A percentile compares a stretch with the other conserved stretches of the same genome.
Evolutionary conservation across 495 filamentous ascomycete genomes (phyloP).

Genomic region (Penicillium coffeae): DNA sequence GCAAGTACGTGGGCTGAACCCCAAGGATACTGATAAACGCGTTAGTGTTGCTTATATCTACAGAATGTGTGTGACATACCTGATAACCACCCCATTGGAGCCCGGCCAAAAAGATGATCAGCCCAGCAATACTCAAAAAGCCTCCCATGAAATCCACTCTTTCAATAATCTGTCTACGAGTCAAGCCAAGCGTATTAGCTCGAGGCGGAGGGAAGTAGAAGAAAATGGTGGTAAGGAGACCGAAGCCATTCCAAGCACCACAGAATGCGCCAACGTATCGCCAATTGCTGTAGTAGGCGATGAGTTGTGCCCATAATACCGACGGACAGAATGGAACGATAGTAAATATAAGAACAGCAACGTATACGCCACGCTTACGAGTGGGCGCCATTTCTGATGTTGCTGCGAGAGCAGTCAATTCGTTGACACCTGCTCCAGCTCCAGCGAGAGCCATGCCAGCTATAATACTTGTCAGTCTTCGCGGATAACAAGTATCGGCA

Average conservation of each 20-base stretch:
- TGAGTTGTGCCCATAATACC: constrained; percentile 67
- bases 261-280: constrained; percentile 61
- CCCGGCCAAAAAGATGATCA: constrained; percentile 63
- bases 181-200: constrained; percentile 49
- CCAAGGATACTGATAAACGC: constrained; percentile 50
- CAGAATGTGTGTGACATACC: constrained; percentile 21
- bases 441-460: constrained; percentile 60
- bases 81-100: constrained; percentile 68
- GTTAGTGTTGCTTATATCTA: background rate
- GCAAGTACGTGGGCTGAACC: constrained; percentile 54
- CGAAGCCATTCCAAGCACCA: constrained; percentile 58
- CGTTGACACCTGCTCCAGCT: constrained; percentile 60
- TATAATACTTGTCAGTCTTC: constrained; percentile 33
- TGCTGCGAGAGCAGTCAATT: constrained; percentile 64
- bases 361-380: constrained; percentile 63
- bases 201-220: constrained; percentile 68
- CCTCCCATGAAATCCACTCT: constrained; percentile 66
- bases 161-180: constrained; percentile 46
- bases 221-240: constrained; percentile 54
- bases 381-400: constrained; percentile 68
- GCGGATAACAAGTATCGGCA: constrained; percentile 8
- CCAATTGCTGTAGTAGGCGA: constrained; percentile 57
- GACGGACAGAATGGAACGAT: constrained; percentile 67
- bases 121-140: constrained; percentile 58
- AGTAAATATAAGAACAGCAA: constrained; percentile 62